phyloP scores from a whole-genome alignment of 768 basidiomycete species.

The Suillus weaverae region DNA sequence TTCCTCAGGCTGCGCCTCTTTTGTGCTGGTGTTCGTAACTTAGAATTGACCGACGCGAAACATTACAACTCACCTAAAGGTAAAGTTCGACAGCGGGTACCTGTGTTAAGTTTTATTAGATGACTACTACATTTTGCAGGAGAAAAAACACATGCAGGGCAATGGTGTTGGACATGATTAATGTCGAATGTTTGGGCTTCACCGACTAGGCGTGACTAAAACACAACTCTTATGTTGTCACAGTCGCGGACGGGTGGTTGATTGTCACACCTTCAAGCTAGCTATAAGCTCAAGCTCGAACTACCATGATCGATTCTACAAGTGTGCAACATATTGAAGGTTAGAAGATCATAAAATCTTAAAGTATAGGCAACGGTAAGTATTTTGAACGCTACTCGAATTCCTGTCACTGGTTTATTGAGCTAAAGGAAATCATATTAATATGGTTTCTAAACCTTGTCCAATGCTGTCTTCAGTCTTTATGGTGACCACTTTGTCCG shows the following conservation, averaged over 20 bases:
- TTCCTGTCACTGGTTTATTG: conserved; percentile 20
- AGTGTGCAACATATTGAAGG: background rate
- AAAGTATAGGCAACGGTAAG: background rate
- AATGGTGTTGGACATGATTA: conserved; percentile 52
- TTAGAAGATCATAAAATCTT: background rate
- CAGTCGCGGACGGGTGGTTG: background rate
- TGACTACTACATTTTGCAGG: background rate
- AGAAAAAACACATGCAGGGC: conserved; percentile 38
- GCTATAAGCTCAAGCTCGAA: background rate
- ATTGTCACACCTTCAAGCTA: background rate
- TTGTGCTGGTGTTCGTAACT: conserved; percentile 56
- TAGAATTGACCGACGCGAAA: conserved; percentile 6
- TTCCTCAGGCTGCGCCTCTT: conserved; percentile 96
- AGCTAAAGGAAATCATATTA: conserved; percentile 11
- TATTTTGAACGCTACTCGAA: background rate
- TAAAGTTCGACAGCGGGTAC: conserved; percentile 88
- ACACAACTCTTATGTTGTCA: conserved; percentile 13
- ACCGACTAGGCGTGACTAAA: conserved; percentile 11
- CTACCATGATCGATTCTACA: background rate
- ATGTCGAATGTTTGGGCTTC: conserved; percentile 19
- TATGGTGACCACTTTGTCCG: conserved; percentile 20
- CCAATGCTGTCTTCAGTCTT: conserved; percentile 9
- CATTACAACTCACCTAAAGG: conserved; percentile 64
- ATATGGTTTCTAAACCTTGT: conserved; percentile 7
- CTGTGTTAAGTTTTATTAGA: conserved; percentile 35